phyloP scores from a whole-genome alignment of 1,284 basidiomycete species.

The Leucoagaricus sp. region DNA sequence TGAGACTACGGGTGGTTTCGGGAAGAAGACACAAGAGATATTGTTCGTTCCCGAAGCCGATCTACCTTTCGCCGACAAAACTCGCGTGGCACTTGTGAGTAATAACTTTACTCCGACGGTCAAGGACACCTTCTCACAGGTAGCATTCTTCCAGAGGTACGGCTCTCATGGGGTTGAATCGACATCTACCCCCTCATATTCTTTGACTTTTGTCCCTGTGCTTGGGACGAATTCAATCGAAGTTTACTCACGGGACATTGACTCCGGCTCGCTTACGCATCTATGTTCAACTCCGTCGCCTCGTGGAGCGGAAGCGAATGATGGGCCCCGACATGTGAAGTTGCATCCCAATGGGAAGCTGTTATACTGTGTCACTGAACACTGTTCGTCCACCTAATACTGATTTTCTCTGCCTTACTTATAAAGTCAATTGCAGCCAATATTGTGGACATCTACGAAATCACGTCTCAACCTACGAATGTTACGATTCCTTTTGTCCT shows the following conservation, averaged over 20 bases:
- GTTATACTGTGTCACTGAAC: constrained; percentile 50
- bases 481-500: constrained; percentile 22
- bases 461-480: constrained; percentile 24
- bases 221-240: constrained; percentile 48
- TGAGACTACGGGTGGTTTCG: constrained; percentile 35
- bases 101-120: not conserved
- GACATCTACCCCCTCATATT: constrained; percentile 29
- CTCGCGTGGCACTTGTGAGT: constrained; percentile 40
- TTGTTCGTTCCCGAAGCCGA: constrained; percentile 43
- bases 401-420: not conserved
- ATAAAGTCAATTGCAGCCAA: constrained; percentile 33
- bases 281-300: constrained; percentile 40
- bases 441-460: constrained; percentile 43
- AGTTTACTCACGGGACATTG: constrained; percentile 37
- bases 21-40: constrained; percentile 42
- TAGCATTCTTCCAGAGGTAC: constrained; percentile 33
- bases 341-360: constrained; percentile 48
- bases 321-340: constrained; percentile 51
- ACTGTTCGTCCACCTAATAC: constrained; percentile 34
- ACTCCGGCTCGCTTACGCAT: constrained; percentile 35
- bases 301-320: constrained; percentile 33
- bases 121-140: not conserved
- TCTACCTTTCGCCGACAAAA: constrained; percentile 46
- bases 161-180: constrained; percentile 52
- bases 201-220: constrained; percentile 45